Conservation (phyloP, 208 protist genomes). For the Trypanosoma caninum region DNA sequence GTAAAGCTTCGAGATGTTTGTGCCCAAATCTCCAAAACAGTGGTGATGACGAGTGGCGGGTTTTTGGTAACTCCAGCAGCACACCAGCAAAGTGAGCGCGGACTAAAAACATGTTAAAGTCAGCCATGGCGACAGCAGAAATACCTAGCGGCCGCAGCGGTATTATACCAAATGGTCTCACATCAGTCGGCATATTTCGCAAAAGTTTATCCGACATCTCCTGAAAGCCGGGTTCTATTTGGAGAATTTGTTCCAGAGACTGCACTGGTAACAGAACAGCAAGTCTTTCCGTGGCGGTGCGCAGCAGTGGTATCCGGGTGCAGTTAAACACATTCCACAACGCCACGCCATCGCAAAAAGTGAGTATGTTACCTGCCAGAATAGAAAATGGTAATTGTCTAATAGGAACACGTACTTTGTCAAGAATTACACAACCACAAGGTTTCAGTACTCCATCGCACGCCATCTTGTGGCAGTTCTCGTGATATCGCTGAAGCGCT, state of each 20-base stretch:
- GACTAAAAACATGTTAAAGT: slow-evolving; percentile 30
- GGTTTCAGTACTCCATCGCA: slow-evolving; percentile 11
- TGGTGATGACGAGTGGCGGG: not conserved
- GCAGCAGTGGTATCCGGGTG: slow-evolving; percentile 37
- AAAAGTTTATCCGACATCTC: slow-evolving; percentile 5
- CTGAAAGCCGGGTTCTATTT: slow-evolving; percentile 13
- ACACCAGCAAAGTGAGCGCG: slow-evolving; percentile 4
- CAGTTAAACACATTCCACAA: slow-evolving; percentile 30
- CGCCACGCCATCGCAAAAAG: slow-evolving; percentile 28
- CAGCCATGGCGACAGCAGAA: slow-evolving; percentile 25
- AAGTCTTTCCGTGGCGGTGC: slow-evolving; percentile 21
- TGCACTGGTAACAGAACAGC: slow-evolving; percentile 16
- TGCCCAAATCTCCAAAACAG: slow-evolving; percentile 8
- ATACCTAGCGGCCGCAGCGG: slow-evolving; percentile 16
- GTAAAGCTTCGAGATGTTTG: not conserved
- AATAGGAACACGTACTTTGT: slow-evolving; percentile 20
- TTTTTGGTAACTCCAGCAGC: not conserved
- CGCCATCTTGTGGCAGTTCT: slow-evolving; percentile 8
- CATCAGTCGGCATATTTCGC: not conserved
- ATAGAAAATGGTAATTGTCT: slow-evolving; percentile 35
- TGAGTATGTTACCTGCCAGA: slow-evolving; percentile 28
- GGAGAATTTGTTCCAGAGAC: slow-evolving; percentile 5
- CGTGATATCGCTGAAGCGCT: slow-evolving; percentile 13
- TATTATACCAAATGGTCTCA: not conserved
- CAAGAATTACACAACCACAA: slow-evolving; percentile 24